These are phyloP conservation scores for Penicillium egyptiacum DNA, from an alignment of 495 filamentous ascomycete genomes.

Conservation along the genomic window DNA sequence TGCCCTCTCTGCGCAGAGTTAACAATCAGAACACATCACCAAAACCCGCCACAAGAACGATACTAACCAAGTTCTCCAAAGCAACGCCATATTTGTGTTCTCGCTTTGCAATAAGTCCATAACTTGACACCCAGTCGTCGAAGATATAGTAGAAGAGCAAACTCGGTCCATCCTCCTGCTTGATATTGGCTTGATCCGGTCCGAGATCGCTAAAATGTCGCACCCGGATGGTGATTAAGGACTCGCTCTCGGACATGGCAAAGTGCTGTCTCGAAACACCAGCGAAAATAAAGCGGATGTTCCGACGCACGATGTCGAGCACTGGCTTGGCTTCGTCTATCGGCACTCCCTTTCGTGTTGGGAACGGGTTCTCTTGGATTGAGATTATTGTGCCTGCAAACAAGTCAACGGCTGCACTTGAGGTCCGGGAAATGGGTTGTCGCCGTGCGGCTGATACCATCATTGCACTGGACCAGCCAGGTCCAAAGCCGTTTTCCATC, in stretches of 20 bases:
- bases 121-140: conserved; percentile 78
- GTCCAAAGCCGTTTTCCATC: conserved; percentile 68
- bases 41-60: not conserved
- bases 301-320: conserved; percentile 60
- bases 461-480: conserved; percentile 80
- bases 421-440: not conserved
- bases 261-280: conserved; percentile 60
- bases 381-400: conserved; percentile 68
- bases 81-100: conserved; percentile 60
- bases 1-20: conserved; percentile 43
- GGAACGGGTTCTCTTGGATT: conserved; percentile 70
- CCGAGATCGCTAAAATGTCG: conserved; percentile 37
- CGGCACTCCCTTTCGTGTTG: conserved; percentile 29
- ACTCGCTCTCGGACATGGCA: conserved; percentile 44
- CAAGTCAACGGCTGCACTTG: conserved; percentile 8
- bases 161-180: conserved; percentile 64
- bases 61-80: conserved; percentile 57
- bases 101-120: conserved; percentile 58
- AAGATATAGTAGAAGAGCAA: conserved; percentile 85
- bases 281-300: conserved; percentile 68
- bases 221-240: conserved; percentile 52
- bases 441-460: conserved; percentile 50
- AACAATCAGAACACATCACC: not conserved
- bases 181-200: conserved; percentile 40
- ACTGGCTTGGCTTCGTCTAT: conserved; percentile 38